Evolutionary conservation across 768 basidiomycete species (phyloP).

Genomic region (Tephrocybe sp.): DNA sequence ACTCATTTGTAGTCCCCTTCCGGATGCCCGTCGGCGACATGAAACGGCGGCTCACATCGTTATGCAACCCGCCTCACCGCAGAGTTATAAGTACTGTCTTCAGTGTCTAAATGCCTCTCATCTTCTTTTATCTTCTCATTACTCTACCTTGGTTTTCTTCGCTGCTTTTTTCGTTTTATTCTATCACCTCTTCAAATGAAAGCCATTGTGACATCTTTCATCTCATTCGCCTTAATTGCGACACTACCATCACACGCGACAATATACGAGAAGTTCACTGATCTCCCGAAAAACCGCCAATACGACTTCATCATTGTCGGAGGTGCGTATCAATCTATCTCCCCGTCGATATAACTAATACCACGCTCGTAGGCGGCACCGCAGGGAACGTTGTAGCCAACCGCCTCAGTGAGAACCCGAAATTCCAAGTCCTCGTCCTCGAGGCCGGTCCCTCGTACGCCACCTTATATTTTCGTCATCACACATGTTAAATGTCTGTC

Average conservation of each 20-base stretch:
- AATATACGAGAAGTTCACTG: slow-evolving; percentile 5
- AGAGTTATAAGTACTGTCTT: not conserved
- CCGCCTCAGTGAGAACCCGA: slow-evolving; percentile 31
- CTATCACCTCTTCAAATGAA: not conserved
- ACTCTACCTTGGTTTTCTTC: not conserved
- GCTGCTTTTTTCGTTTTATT: too few species aligned
- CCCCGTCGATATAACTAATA: not conserved
- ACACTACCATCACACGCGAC: not conserved
- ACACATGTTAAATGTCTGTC: not conserved
- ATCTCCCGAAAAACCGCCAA: slow-evolving; percentile 5
- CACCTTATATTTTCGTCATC: not conserved
- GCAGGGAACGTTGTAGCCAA: slow-evolving; percentile 34
- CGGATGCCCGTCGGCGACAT: not conserved
- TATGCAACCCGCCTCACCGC: not conserved
- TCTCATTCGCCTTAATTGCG: not conserved
- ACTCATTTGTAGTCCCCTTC: not conserved
- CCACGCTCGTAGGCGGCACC: slow-evolving; percentile 19
- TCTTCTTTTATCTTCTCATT: not conserved
- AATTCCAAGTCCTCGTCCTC: slow-evolving; percentile 27
- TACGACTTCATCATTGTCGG: slow-evolving; percentile 30
- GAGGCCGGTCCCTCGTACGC: slow-evolving; percentile 29
- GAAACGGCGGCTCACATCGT: not conserved
- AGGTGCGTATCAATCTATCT: slow-evolving; percentile 13
- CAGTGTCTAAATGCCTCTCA: too few species aligned
- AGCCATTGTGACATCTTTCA: not conserved